Conservation (phyloP, 768 basidiomycete species). For the Dioszegia hungarica region DNA sequence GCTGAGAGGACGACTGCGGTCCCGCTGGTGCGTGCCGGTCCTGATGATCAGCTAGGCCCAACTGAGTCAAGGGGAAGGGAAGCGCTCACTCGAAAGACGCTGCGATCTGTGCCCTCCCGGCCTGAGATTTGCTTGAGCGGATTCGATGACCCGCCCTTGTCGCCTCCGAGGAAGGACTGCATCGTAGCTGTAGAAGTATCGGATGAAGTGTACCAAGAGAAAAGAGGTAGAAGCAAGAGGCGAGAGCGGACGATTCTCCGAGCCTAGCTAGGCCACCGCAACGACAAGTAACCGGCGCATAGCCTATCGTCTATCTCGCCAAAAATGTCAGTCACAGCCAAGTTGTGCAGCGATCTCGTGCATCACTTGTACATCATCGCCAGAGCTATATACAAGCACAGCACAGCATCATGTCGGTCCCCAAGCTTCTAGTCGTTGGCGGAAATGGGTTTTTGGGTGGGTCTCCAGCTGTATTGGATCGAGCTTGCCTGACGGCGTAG, state of each 20-base stretch:
- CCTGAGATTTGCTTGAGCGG: slow-evolving; percentile 85
- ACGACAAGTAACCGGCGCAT: neutral
- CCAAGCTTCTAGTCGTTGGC: slow-evolving; percentile 83
- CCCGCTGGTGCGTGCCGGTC: slow-evolving; percentile 13
- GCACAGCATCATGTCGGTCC: slow-evolving; percentile 9
- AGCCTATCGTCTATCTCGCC: neutral
- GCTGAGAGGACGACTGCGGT: slow-evolving; percentile 3
- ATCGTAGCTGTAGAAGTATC: slow-evolving; percentile 16
- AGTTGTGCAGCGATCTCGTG: neutral
- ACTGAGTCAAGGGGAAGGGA: neutral
- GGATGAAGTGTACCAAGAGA: neutral
- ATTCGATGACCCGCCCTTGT: slow-evolving; percentile 83
- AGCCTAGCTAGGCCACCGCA: too few relatives aligned
- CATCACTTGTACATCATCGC: neutral
- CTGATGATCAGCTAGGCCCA: neutral
- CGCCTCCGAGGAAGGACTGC: slow-evolving; percentile 54
- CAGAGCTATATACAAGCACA: neutral
- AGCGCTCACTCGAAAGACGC: slow-evolving; percentile 77
- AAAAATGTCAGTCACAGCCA: neutral
- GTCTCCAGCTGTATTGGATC: slow-evolving; percentile 11
- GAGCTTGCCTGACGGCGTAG: slow-evolving; percentile 51
- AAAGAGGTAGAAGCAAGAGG: too few relatives aligned
- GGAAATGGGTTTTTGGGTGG: slow-evolving; percentile 95
- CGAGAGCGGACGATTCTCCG: too few relatives aligned
- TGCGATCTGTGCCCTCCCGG: slow-evolving; percentile 81